Base-by-base conservation (phyloP, 352 stramenopile genomes). In the Globisporangium cylindrosporum region DNA sequence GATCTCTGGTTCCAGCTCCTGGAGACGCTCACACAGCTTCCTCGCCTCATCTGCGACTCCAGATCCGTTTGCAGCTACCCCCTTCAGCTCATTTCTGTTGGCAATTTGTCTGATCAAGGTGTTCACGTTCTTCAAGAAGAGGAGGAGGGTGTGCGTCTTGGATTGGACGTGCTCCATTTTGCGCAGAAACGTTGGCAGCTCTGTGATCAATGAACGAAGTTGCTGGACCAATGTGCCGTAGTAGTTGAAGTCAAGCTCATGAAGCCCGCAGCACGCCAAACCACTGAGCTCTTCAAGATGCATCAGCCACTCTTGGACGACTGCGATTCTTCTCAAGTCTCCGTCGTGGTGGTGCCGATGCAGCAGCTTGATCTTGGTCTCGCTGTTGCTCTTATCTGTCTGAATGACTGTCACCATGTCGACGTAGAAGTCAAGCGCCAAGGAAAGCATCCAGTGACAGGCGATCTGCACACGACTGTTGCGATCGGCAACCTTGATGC, bases 81-180 rank as follows among this genome's bases (percentile, higher is more conserved):
- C 79, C 38, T 75, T 69, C 36, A 88, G 61, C 46, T 88, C 79
- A 34, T 86, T 80, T 41, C 74, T 79, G 62, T 75, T 88, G 18
- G 71, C 71, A 2, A 83, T 69, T 6, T 68, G 74, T 46, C 75
- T 80, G 1, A 88, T 57, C 14, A 86, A 34, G 6, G 63, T 66
- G 57, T 86, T 71, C 6, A 85, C 41, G 60, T 84, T 88, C n/a
- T 75, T 80, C 29, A 86, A 59, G 55, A 82, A 75, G 59, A 84
- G 68, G 20, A 73, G 34, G 0, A 82, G 46, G 1, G 73, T 69
- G 36, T 84, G 66, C 15, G 70, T 43, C 46, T 73, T 67, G 4
- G 75, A 77, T 34, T 82, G 69, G 0, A 74, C 25, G 4, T 68
- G 65, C 68, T 87, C 73, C 66, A 76, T 80, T 49, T 85, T 85